Evolutionary conservation across 345 rosid species (phyloP).

Genomic region (Euclidium syriacum): DNA sequence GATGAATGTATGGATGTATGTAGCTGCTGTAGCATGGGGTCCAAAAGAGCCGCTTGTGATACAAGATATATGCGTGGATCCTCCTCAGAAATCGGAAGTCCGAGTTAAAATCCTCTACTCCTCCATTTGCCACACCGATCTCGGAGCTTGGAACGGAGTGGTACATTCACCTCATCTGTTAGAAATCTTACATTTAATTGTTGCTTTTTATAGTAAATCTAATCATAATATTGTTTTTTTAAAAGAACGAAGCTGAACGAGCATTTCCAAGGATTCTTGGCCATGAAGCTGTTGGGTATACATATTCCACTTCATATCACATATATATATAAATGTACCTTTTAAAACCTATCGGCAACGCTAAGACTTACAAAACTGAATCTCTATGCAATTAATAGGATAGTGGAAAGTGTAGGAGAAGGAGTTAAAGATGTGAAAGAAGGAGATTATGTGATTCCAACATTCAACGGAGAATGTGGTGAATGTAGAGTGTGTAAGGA

Average conservation of each 20-base stretch:
- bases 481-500: constrained; percentile 46
- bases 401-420: constrained; percentile 66
- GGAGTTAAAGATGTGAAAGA: constrained; percentile 49
- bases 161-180: constrained; percentile 26
- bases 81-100: constrained; percentile 59
- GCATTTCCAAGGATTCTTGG: constrained; percentile 70
- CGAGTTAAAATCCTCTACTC: constrained; percentile 53
- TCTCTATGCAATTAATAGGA: constrained; percentile 21
- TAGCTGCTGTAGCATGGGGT: constrained; percentile 61
- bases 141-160: constrained; percentile 58
- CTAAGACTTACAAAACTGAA: no score
- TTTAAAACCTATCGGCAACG: no score
- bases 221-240: not conserved
- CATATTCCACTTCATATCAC: not conserved
- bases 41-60: constrained; percentile 50
- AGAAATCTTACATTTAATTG: not conserved
- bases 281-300: constrained; percentile 75
- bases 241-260: constrained; percentile 51
- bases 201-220: not conserved
- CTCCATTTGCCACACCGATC: constrained; percentile 68
- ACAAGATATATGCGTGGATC: constrained; percentile 56
- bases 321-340: no score
- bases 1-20: not conserved
- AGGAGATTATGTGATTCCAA: constrained; percentile 62
- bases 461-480: constrained; percentile 71